These are phyloP conservation scores for Aegilops tauschii DNA, from an alignment of 176 grass and related monocot species.

Conservation along the genomic window DNA sequence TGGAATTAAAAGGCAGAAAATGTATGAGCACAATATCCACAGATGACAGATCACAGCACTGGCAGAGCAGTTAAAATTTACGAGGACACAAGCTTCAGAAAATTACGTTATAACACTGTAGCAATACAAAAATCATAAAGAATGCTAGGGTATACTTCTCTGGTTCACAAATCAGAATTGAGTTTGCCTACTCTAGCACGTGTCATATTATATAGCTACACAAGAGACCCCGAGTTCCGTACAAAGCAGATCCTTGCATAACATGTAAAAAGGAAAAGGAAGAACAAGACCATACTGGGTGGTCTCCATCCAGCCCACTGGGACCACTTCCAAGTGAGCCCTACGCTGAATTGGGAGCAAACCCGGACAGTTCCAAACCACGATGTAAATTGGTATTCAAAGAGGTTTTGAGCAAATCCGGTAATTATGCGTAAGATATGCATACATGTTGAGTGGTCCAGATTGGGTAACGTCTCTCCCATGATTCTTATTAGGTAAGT, in stretches of 20 bases:
- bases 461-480: neutral
- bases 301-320: neutral
- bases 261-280: neutral
- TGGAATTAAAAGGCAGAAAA: constrained; percentile 45
- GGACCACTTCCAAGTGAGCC: neutral
- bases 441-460: neutral
- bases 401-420: neutral
- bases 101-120: neutral
- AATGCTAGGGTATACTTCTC: neutral
- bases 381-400: neutral
- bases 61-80: neutral
- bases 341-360: neutral
- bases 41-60: neutral
- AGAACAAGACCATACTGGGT: neutral
- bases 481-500: neutral
- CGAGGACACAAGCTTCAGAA: neutral
- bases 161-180: neutral
- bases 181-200: neutral
- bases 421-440: neutral
- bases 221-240: neutral
- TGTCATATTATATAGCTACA: neutral
- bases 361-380: neutral
- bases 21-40: constrained; percentile 27
- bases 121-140: neutral
- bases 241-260: neutral